Conservation (phyloP, 108 stramenopile species). For the Mayamaea pseudoterrestris region DNA sequence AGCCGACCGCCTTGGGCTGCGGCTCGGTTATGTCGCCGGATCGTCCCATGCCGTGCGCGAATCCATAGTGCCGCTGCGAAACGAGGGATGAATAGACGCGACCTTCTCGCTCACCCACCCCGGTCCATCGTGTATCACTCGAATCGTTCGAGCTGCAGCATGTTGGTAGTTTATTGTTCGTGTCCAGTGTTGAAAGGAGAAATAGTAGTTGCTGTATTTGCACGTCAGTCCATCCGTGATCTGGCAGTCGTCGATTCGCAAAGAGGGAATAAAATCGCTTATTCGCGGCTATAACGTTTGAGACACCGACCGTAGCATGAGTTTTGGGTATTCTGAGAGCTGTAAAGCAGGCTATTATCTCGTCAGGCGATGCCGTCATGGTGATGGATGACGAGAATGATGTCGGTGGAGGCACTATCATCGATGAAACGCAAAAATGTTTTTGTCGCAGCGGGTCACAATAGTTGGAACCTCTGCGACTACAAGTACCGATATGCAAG, state of each 20-base stretch:
- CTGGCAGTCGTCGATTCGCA: constrained; percentile 59
- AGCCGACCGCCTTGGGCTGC: constrained; percentile 99
- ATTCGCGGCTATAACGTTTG: constrained; percentile 53
- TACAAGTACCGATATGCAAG: too few relatives aligned
- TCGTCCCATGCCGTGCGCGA: constrained; percentile 96
- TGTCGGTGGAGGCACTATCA: too few relatives aligned
- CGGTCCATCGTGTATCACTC: constrained; percentile 59
- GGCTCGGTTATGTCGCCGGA: constrained; percentile 95
- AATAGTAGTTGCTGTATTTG: constrained; percentile 71
- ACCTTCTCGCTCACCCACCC: constrained; percentile 99
- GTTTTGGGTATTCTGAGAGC: constrained; percentile 55
- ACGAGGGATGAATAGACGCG: constrained; percentile 89
- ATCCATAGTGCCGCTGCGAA: constrained; percentile 73
- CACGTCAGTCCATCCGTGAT: constrained; percentile 70
- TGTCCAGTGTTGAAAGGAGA: constrained; percentile 70
- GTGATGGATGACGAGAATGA: too few relatives aligned
- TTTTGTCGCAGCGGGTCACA: too few relatives aligned
- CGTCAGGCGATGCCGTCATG: too few relatives aligned
- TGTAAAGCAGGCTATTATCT: constrained; percentile 33
- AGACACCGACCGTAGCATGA: constrained; percentile 65
- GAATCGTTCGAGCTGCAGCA: constrained; percentile 7
- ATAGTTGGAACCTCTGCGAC: too few relatives aligned
- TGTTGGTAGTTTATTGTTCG: constrained; percentile 62
- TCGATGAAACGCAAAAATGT: too few relatives aligned
- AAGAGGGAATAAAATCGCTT: constrained; percentile 58